phyloP scores from a whole-genome alignment of 2,329 filamentous ascomycete species.

The Xenoacremonium recifei region DNA sequence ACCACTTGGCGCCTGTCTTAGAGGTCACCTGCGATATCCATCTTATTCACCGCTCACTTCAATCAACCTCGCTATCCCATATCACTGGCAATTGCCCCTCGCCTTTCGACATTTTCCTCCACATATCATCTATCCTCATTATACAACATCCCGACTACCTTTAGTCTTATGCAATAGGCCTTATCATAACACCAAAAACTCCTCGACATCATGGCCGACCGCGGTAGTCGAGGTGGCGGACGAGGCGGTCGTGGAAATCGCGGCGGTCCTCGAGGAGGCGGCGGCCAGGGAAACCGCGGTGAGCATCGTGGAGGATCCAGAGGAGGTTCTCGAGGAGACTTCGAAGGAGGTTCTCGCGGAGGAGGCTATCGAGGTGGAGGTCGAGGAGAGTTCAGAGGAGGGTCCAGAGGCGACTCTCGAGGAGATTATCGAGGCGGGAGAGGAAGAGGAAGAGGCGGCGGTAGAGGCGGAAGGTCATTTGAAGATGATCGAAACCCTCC shows the following conservation, averaged over 20 bases:
- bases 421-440: constrained; percentile 14
- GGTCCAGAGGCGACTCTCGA: constrained; percentile 15
- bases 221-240: constrained; percentile 20
- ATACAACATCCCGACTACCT: too few species aligned
- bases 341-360: constrained; percentile 20
- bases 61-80: too few species aligned
- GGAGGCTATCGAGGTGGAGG: constrained; percentile 9
- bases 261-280: constrained; percentile 16
- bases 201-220: constrained; percentile 24
- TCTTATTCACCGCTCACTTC: too few species aligned
- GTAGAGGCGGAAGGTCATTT: constrained; percentile 21
- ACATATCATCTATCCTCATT: too few species aligned
- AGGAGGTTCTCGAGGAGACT: constrained; percentile 13
- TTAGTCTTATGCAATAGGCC: too few species aligned
- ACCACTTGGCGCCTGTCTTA: too few species aligned
- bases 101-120: too few species aligned
- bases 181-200: neutral
- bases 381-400: constrained; percentile 7
- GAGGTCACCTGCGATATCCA: too few species aligned
- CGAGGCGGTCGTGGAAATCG: constrained; percentile 14
- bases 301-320: constrained; percentile 9
- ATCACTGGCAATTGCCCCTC: too few species aligned
- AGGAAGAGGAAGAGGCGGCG: constrained; percentile 17
- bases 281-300: constrained; percentile 16
- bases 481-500: constrained; percentile 6